Base-by-base conservation (phyloP, 2,329 filamentous ascomycete species). In the Aspergillus awamori region DNA sequence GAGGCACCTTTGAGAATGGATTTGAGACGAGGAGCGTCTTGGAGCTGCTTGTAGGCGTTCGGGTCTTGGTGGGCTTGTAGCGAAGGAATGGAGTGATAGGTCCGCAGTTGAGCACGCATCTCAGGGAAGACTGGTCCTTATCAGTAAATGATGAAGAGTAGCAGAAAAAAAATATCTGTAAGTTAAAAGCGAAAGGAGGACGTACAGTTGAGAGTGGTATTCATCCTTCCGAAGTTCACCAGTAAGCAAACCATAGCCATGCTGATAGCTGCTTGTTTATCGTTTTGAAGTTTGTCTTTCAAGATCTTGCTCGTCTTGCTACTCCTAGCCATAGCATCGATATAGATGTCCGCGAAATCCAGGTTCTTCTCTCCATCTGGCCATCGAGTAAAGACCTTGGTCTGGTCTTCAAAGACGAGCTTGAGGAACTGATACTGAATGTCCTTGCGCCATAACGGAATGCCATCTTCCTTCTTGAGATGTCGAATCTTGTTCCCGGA, bases 201-300 rank as follows among this genome's bases (percentile, higher is more conserved):
- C 87, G 74, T 82, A 97, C 93, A 98, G 74, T 99, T 99, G 52
- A 99, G 83, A 0, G 95, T 99, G 1, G 95, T 99, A 78, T 99
- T 99, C 95, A 99, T 99, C 65, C 95, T 86, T 61, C 95, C 95
- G 65, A 99, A 91, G 73, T 99, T 99, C 75, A 99, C 95, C 70
- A 99, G 81, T 66, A 99, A 81, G 78, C 95, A 99, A 61, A 99
- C 94, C 95, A 99, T 99, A 57, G 95, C 95, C 95, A 99, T 99
- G 72, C 92, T 94, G 76, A 97, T 93, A 38, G 94, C 95, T 22
- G 93, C 93, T 66, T 92, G 89, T 71, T 92, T 89, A 75, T 99
- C 95, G 68, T 89, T 95, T 71, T 97, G 84, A 66, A 99, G 84
- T 82, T 99, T 98, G 78, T 99, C 95, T 77, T 96, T 92, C 65